These are phyloP conservation scores for Somion occarium DNA, from an alignment of 1,284 basidiomycete species.

Conservation along the genomic window DNA sequence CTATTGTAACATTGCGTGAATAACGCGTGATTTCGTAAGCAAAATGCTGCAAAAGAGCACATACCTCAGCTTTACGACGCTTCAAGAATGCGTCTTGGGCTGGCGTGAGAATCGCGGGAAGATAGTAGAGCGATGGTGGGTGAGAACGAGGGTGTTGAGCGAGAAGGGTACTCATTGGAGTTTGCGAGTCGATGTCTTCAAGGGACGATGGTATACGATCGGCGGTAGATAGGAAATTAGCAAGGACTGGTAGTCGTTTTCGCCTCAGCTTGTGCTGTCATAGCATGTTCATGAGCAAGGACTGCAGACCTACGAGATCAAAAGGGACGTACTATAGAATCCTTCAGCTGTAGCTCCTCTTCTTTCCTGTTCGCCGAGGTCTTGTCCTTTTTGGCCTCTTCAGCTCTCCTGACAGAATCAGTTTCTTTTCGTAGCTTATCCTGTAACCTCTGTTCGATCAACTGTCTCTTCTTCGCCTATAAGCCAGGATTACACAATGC, in stretches of 20 bases:
- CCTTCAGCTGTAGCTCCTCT: conserved; percentile 73
- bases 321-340: conserved; percentile 60
- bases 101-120: conserved; percentile 64
- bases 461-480: conserved; percentile 74
- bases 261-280: conserved; percentile 65
- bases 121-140: conserved; percentile 72
- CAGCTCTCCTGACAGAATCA: conserved; percentile 74
- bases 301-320: neutral
- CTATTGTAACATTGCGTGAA: conserved; percentile 29
- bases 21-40: no score
- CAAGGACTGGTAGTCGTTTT: conserved; percentile 61
- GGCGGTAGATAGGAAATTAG: conserved; percentile 72
- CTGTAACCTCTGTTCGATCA: conserved; percentile 77
- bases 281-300: neutral
- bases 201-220: conserved; percentile 51
- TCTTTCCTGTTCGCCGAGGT: conserved; percentile 67
- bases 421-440: conserved; percentile 76
- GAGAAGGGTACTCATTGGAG: conserved; percentile 37
- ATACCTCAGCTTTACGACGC: conserved; percentile 57
- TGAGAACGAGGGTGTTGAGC: conserved; percentile 55
- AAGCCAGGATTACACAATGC: no score
- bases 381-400: conserved; percentile 80
- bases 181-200: conserved; percentile 20
- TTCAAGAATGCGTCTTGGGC: conserved; percentile 64
- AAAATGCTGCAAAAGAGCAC: conserved; percentile 15